A percentile compares a stretch with the other conserved stretches of the same genome.
Evolutionary conservation across 805 yeast species (phyloP).

Genomic region (Torulaspora indica): DNA sequence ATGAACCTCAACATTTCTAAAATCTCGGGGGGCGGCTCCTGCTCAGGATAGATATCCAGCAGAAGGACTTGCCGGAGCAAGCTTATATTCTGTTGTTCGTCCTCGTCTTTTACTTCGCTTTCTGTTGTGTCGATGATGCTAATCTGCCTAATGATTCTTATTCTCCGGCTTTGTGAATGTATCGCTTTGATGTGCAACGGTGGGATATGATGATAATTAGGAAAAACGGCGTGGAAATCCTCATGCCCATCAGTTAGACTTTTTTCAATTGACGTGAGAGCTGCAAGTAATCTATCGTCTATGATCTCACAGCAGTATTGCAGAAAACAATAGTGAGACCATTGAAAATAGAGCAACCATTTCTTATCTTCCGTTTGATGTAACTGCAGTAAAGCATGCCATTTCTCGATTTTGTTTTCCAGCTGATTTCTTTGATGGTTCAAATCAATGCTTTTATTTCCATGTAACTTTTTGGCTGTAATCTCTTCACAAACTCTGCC

Average conservation of each 20-base stretch:
- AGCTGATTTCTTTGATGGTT: constrained; percentile 43
- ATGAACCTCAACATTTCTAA: constrained; percentile 59
- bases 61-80: constrained; percentile 46
- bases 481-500: constrained; percentile 35
- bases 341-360: constrained; percentile 38
- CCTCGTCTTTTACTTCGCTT: constrained; percentile 36
- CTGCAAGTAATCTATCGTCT: constrained; percentile 29
- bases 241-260: constrained; percentile 12
- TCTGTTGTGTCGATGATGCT: constrained; percentile 44
- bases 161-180: constrained; percentile 60
- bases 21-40: constrained; percentile 34
- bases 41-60: constrained; percentile 24
- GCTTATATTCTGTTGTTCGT: constrained; percentile 29
- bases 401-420: constrained; percentile 43
- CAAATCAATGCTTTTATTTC: constrained; percentile 32
- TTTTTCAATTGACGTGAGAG: constrained; percentile 25
- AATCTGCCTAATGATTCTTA: constrained; percentile 51
- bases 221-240: constrained; percentile 39
- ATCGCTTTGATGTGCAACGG: constrained; percentile 47
- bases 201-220: constrained; percentile 60
- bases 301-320: constrained; percentile 41
- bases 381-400: constrained; percentile 43
- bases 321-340: constrained; percentile 45
- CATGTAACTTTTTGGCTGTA: constrained; percentile 31
- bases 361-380: constrained; percentile 11